Conservation (phyloP, 2,329 filamentous ascomycete genomes). For the Chaetomium strumarium region DNA sequence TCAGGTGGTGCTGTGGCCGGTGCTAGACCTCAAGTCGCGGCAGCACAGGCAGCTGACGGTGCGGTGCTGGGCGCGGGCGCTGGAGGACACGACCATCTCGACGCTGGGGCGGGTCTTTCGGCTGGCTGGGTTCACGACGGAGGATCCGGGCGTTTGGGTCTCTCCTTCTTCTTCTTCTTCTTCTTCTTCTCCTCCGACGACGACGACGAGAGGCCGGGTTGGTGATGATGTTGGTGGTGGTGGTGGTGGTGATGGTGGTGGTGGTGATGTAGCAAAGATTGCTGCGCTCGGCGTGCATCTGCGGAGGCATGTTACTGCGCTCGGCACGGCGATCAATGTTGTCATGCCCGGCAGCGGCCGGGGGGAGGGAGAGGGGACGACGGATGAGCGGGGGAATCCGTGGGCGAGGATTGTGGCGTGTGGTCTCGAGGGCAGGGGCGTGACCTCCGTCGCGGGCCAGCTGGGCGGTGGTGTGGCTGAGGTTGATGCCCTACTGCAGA, state of each 20-base stretch:
- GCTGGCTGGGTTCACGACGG: slow-evolving; percentile 57
- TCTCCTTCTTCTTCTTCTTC: neutral
- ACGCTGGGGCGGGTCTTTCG: slow-evolving; percentile 52
- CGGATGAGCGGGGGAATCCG: slow-evolving; percentile 42
- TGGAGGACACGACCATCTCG: slow-evolving; percentile 71
- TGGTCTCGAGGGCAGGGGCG: slow-evolving; percentile 71
- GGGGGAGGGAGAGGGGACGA: too few relatives aligned
- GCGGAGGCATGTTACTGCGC: slow-evolving; percentile 72
- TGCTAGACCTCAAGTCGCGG: slow-evolving; percentile 67
- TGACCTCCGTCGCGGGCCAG: slow-evolving; percentile 66
- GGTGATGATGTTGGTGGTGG: too few relatives aligned
- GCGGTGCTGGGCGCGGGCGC: slow-evolving; percentile 67
- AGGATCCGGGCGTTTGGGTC: slow-evolving; percentile 83
- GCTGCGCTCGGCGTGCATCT: slow-evolving; percentile 91
- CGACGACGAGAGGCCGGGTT: neutral
- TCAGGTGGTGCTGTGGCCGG: slow-evolving; percentile 86
- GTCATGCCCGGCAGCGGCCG: slow-evolving; percentile 45
- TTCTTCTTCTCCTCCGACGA: neutral
- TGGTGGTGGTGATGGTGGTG: neutral
- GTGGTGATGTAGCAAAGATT: slow-evolving; percentile 59
- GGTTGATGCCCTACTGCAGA: slow-evolving; percentile 45
- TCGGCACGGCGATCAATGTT: slow-evolving; percentile 81
- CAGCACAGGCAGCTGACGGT: slow-evolving; percentile 52
- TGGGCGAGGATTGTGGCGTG: slow-evolving; percentile 79
- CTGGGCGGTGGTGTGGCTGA: slow-evolving; percentile 22